These are phyloP conservation scores for Erucastrum elatum DNA, from an alignment of 345 rosid species.

Conservation along the genomic window DNA sequence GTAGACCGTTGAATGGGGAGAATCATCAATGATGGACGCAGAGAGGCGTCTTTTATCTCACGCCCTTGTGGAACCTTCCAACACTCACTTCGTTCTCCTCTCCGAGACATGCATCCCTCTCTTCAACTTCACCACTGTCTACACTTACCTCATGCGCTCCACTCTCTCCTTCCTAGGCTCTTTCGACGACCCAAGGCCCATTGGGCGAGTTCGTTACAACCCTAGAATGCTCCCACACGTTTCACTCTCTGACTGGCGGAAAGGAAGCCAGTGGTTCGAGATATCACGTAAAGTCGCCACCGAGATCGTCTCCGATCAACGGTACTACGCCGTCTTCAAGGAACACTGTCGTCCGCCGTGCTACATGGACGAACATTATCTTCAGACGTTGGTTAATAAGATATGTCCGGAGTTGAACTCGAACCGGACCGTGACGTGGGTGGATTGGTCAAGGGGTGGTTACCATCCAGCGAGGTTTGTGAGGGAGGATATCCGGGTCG, in stretches of 20 bases:
- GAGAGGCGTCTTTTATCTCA: slow-evolving; percentile 49
- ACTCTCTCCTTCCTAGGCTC: slow-evolving; percentile 43
- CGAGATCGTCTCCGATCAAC: slow-evolving; percentile 43
- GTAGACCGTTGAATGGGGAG: slow-evolving; percentile 55
- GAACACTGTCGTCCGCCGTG: slow-evolving; percentile 46
- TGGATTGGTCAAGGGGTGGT: slow-evolving; percentile 50
- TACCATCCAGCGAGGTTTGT: slow-evolving; percentile 49
- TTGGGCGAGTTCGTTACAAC: slow-evolving; percentile 52
- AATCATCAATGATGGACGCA: slow-evolving; percentile 49
- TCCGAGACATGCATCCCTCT: slow-evolving; percentile 60
- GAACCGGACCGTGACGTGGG: slow-evolving; percentile 54
- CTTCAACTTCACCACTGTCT: slow-evolving; percentile 46
- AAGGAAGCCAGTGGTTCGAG: slow-evolving; percentile 57
- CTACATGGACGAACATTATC: slow-evolving; percentile 52
- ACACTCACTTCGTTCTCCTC: slow-evolving; percentile 49
- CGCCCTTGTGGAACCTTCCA: slow-evolving; percentile 46
- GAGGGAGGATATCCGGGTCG: slow-evolving; percentile 39
- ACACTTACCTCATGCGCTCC: slow-evolving; percentile 45
- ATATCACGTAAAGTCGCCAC: slow-evolving; percentile 40
- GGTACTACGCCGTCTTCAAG: slow-evolving; percentile 39
- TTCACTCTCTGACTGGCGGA: slow-evolving; percentile 44
- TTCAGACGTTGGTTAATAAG: slow-evolving; percentile 47
- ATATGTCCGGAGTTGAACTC: slow-evolving; percentile 37
- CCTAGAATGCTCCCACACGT: slow-evolving; percentile 47
- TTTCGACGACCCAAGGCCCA: slow-evolving; percentile 45